Evolutionary conservation across 2,329 filamentous ascomycete genomes (phyloP), one percentile per base, ranked within the genome.

Genomic region (Ascochyta pisi): DNA sequence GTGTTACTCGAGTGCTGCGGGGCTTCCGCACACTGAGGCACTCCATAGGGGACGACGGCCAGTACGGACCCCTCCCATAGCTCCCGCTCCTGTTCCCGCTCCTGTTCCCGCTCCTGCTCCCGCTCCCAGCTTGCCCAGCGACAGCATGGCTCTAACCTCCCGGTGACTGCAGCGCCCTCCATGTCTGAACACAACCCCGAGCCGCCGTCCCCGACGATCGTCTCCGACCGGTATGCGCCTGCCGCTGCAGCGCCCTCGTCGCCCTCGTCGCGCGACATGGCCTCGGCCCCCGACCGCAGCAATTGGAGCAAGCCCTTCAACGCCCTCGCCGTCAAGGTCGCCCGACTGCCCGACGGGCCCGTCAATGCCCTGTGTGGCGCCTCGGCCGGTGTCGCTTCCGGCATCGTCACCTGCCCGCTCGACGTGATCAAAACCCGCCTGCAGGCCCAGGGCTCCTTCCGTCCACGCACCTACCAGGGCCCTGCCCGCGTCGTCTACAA

Each of bases 391-490:
- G 91, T 98, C 69, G 92, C 92, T 22, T 96, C 93, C 7, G 95
- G 95, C 46, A 86, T 99, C 52, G 91, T 97, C 63, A 98, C 94
- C 49, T 99, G 95, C 75, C 95, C 95, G 38, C 87, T 99, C 66
- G 95, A 99, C 81, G 95, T 99, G 60, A 98, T 99, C 78, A 99
- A 99, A 81, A 99, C 95, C 40, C 98, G 97, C 77, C 79, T 99
- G 58, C 95, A 99, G 76, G 94, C 93, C 15, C 95, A 98, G 75
- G 94, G 94, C 61, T 91, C 92, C 19, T 96, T 96, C 76, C 64
- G 83, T 79, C 63, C 77, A 76, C 71, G 82, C 79, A 66, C 81
- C 77, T 57, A 81, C 73, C 80, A 64, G 26, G 74, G 77, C 58
- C 76, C 79, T n/a, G 73, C 82, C 8, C 82, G 79, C 46, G 77